These are phyloP conservation scores for Rhizopogon salebrosus DNA, from an alignment of 768 basidiomycete species.

Conservation along the genomic window DNA sequence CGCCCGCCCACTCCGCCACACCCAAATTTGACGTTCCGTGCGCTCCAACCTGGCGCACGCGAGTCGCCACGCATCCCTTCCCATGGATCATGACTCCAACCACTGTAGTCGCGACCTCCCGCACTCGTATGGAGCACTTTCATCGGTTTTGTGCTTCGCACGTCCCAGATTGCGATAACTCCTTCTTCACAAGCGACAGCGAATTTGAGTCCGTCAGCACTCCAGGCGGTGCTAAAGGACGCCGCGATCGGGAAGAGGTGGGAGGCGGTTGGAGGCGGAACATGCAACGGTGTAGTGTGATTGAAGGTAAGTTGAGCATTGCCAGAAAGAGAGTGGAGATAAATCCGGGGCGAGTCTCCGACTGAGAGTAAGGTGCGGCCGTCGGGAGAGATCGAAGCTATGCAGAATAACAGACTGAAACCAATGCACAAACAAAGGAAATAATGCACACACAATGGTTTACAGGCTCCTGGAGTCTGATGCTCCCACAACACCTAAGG, in stretches of 20 bases:
- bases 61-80: constrained; percentile 58
- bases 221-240: constrained; percentile 79
- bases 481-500: constrained; percentile 45
- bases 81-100: constrained; percentile 59
- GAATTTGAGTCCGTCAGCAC: constrained; percentile 69
- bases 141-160: constrained; percentile 65
- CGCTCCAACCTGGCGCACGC: constrained; percentile 77
- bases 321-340: constrained; percentile 72
- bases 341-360: constrained; percentile 85
- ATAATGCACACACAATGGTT: constrained; percentile 64
- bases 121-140: constrained; percentile 58
- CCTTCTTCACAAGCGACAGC: constrained; percentile 83
- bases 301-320: constrained; percentile 57
- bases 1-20: constrained; percentile 44
- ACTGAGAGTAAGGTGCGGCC: constrained; percentile 83
- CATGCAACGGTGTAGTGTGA: constrained; percentile 61
- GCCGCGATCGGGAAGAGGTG: constrained; percentile 49
- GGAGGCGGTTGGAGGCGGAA: constrained; percentile 50
- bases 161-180: constrained; percentile 77
- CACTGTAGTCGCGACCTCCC: constrained; percentile 38
- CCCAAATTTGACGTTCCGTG: constrained; percentile 83
- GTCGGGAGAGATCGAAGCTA: constrained; percentile 88
- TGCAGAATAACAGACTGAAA: constrained; percentile 8
- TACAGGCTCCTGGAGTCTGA: constrained; percentile 63
- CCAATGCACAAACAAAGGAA: neutral